Percentiles rank a stretch among this genome's conserved stretches.
Evolutionary conservation across 1,284 basidiomycete genomes (phyloP).

Genomic region (Microbotryum saponariae): DNA sequence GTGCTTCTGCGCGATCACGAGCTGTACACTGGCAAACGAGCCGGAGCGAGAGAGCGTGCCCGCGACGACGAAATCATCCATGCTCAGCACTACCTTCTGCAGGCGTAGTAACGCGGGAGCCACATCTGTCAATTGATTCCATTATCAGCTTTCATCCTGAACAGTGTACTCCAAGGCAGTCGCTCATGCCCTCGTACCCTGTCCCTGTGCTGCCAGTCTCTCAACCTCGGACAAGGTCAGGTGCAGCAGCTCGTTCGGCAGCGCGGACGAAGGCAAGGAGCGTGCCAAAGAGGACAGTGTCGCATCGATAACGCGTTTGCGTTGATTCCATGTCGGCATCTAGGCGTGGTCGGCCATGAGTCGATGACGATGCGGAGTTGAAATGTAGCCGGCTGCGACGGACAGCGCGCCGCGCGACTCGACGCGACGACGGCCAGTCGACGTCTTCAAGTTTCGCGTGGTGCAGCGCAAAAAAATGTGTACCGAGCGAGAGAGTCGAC

Average conservation of each 20-base stretch:
- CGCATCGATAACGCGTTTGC: neutral
- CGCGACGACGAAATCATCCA: slow-evolving; percentile 1
- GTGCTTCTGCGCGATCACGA: slow-evolving; percentile 3
- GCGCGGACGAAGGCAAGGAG: neutral
- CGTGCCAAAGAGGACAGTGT: neutral
- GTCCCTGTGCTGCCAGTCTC: neutral
- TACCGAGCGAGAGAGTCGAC: no score
- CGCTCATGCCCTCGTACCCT: neutral
- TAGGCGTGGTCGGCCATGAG: no score
- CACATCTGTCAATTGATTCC: no score
- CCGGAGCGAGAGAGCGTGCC: slow-evolving; percentile 13
- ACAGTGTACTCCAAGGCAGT: neutral
- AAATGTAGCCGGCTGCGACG: no score
- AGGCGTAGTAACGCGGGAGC: neutral
- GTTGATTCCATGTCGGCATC: slow-evolving; percentile 8
- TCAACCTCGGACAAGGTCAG: slow-evolving; percentile 7
- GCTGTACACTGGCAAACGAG: slow-evolving; percentile 17
- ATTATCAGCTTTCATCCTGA: no score
- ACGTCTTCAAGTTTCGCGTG: no score
- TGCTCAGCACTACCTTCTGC: neutral
- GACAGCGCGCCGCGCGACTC: no score
- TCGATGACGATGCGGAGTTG: no score
- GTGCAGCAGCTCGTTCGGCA: slow-evolving; percentile 12
- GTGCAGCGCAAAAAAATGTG: no score
- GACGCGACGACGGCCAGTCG: no score